Percentiles rank a stretch among this genome's conserved stretches.
Evolutionary conservation across 2,329 filamentous ascomycete genomes (phyloP).

Genomic region (Pseudogymnoascus sp.): DNA sequence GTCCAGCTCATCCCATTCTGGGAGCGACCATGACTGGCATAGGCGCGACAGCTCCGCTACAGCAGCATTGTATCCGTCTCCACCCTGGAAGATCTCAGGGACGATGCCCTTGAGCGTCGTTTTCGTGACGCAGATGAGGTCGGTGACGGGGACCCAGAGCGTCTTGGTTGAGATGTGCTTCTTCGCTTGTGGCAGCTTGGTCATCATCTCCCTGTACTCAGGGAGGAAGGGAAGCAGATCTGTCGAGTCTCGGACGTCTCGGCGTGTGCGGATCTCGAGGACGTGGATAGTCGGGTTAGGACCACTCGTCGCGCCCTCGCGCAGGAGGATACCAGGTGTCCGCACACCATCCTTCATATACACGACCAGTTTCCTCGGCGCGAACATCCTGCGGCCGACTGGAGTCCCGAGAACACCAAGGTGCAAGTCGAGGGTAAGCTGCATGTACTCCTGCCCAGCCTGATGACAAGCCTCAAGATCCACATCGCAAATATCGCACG

Average conservation of each 20-base stretch:
- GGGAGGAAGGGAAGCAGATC: conserved; percentile 80
- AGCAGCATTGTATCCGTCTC: conserved; percentile 43
- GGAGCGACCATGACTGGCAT: conserved; percentile 64
- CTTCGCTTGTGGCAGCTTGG: conserved; percentile 56
- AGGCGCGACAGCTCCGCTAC: conserved; percentile 61
- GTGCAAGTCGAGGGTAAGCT: conserved; percentile 74
- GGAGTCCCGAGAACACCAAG: conserved; percentile 69
- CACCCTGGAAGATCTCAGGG: conserved; percentile 49
- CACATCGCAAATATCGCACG: conserved; percentile 72
- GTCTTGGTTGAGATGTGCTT: conserved; percentile 61
- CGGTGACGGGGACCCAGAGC: conserved; percentile 61
- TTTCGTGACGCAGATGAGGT: conserved; percentile 78
- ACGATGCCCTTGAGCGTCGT: conserved; percentile 52
- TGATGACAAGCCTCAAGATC: conserved; percentile 75
- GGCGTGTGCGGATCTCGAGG: conserved; percentile 63
- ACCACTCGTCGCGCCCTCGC: conserved; percentile 63
- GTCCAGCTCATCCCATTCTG: conserved; percentile 77
- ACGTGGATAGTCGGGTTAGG: conserved; percentile 63
- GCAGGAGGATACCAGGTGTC: conserved; percentile 70
- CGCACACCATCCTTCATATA: conserved; percentile 79
- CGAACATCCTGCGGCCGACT: conserved; percentile 72
- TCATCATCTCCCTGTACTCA: conserved; percentile 58
- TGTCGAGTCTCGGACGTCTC: conserved; percentile 65
- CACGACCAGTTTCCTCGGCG: conserved; percentile 66
- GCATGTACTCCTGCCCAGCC: conserved; percentile 70